Base-by-base conservation (phyloP, 192 early-diverging fungal genomes). In the Coemansia sp. region DNA sequence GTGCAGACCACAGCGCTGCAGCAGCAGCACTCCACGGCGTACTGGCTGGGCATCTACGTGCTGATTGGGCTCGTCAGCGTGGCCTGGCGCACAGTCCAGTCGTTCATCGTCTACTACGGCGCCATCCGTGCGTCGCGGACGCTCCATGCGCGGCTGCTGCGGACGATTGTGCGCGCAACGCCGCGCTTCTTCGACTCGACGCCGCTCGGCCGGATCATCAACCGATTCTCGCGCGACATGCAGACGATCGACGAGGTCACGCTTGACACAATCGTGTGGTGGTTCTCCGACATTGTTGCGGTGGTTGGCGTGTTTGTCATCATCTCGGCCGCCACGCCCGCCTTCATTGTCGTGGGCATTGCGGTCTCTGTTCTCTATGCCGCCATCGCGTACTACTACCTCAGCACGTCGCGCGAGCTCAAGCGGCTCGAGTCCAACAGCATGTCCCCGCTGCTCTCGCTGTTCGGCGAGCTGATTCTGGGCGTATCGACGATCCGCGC, bases 141-240 rank as follows among this genome's bases (percentile, higher is more conserved):
- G 0, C 56, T 93, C 53, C 92, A 93, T 63, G 44, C 64, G 21
- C 78, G 74, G 21, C 74, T 92, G 26, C 61, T 93, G 32, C 76
- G 69, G 13, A 63, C 84, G 39, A 82, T 93, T 37, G 67, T 88
- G 19, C 86, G 84, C 32, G 90, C 92, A 4, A 90, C 89, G 53
- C 83, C 95, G 32, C 85, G 88, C 38, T 96, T 95, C 85, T 97
- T 92, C 77, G 93, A 95, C 63, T 85, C 90, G 13, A 93, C 91
- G 4, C 95, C 95, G 21, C 70, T 92, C 8, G 94, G 94, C 37
- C 86, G 91, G 23, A 90, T 95, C 59, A 88, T 91, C 64, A 96
- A 94, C 75, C 76, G 96, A 40, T 94, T 94, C 74, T 91, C 91
- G 21, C 89, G 90, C 16, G 93, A 98, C 81, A 90, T 96, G 67